These are phyloP conservation scores for Steccherinum ochraceum DNA, from an alignment of 768 basidiomycete genomes.

Conservation along the genomic window DNA sequence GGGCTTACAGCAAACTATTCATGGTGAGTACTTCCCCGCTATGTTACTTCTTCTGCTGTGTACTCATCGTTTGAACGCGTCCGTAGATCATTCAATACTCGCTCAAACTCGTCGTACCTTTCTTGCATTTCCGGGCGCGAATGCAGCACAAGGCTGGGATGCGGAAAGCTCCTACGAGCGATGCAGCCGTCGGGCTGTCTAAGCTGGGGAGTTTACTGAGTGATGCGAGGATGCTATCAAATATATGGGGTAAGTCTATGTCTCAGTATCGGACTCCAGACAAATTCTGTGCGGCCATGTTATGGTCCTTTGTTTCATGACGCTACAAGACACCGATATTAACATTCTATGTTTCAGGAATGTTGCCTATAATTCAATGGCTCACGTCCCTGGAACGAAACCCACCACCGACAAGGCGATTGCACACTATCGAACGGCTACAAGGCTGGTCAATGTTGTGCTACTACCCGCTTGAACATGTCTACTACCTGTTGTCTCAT, in stretches of 20 bases:
- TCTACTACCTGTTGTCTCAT: constrained; percentile 60
- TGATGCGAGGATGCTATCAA: constrained; percentile 68
- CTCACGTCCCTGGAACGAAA: constrained; percentile 67
- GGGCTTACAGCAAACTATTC: constrained; percentile 57
- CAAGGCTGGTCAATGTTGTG: constrained; percentile 75
- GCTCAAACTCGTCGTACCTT: constrained; percentile 61
- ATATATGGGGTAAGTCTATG: constrained; percentile 74
- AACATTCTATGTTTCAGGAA: constrained; percentile 38
- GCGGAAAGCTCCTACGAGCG: constrained; percentile 45
- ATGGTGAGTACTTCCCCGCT: constrained; percentile 40
- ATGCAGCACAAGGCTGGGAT: constrained; percentile 62
- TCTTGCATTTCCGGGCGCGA: constrained; percentile 60
- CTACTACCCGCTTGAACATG: constrained; percentile 76
- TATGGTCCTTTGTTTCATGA: neutral
- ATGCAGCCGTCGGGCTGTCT: constrained; percentile 42
- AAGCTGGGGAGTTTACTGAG: constrained; percentile 52
- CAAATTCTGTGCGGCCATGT: too few relatives aligned
- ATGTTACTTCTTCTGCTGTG: constrained; percentile 5
- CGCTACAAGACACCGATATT: too few relatives aligned
- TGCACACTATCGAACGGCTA: constrained; percentile 72
- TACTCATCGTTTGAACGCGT: neutral
- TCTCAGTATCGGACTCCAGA: too few relatives aligned
- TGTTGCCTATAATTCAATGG: constrained; percentile 80
- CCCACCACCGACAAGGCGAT: constrained; percentile 60
- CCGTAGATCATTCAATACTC: constrained; percentile 69